Evolutionary conservation across 345 rosid species (phyloP), one percentile per base, ranked within the genome.

Genomic region (Gynandropsis gynandra): DNA sequence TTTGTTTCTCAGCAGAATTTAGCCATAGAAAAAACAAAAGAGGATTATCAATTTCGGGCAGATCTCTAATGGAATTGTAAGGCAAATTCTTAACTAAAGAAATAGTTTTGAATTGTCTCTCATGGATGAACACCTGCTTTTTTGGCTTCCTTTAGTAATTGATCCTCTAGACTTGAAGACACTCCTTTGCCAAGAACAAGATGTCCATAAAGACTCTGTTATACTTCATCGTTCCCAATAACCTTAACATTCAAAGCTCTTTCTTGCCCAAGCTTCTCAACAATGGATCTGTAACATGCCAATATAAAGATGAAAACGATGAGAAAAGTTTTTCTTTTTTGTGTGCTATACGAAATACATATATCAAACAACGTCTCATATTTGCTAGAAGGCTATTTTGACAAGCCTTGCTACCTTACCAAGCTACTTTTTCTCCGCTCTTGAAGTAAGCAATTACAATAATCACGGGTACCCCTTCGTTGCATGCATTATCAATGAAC

Each of bases 1-100:
- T 73, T 65, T 76, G 92, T 70, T 80, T 90, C 78, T 90, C 85
- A 35, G 90, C 85, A 31, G 96, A 86, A 15, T 96, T 90, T 78
- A 58, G 21, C 60, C 54, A 3, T 12, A n/a, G n/a, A n/a, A n/a
- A n/a, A 44, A 65, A 67, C 56, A 16, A 72, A 37, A 14, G 20
- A 29, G 17, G 40, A 61, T 56, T 3, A 61, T 3, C 3, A 37
- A 37, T 37, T 24, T 24, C 29, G 29, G 29, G 29, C 29, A 24
- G 45, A 54, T 58, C 33, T 50, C 32, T 20, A 41, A 2, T 42
- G 10, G 32, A 62, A 34, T 58, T 40, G 56, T 13, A 29, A 46
- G 43, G 32, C 21, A 56, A 58, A 32, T 12, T 47, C 8, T 27
- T 39, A 16, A 16, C 3, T 7, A n/a, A 38, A 49, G 39, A 17